Evolutionary conservation across 2,329 filamentous ascomycete species (phyloP), one percentile per base, ranked within the genome.

Genomic region (Pseudocercospora cruenta): DNA sequence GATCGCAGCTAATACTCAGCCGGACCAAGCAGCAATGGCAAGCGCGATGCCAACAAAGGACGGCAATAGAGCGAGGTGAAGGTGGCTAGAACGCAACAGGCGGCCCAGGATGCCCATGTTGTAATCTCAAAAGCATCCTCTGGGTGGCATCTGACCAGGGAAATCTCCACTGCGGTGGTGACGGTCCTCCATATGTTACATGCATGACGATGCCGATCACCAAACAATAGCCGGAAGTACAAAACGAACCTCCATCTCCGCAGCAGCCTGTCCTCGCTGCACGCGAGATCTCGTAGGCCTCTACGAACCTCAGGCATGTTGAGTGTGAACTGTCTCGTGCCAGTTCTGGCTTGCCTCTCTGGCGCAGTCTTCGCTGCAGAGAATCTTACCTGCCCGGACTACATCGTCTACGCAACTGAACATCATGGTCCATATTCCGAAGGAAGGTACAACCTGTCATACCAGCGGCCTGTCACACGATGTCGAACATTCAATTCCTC

Each of bases 401-500:
- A 83, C 64, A 71, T 74, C 12, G 76, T 80, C 58, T 83, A 82
- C 63, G 72, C 81, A 0, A 74, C 72, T 21, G 65, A 78, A 57
- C 71, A 76, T 1, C 82, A 84, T 65, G 77, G 75, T 24, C 82
- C 82, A 4, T 78, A 78, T 66, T 82, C 80, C 51, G 76, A 76
- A 9, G 82, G 82, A 16, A 74, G 74, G 59, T 82, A 80, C 72
- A 78, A 81, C 60, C 78, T 84, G 31, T 79, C 82, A 0, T 83
- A 80, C 65, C 79, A 82, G 67, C 78, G 82, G 1, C 82, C 82
- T 4, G 71, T 72, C 1, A 74, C 79, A 58, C 71, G 75, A 67
- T 84, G 82, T 67, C 78, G 82, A 22, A 84, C 82, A 1, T 84
- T 83, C 76, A 80, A 80, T 61, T 81, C 80, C 8, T 77, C 78